These are phyloP conservation scores for Fraxinus velutina DNA, from an alignment of 305 asterid genomes.

Conservation along the genomic window DNA sequence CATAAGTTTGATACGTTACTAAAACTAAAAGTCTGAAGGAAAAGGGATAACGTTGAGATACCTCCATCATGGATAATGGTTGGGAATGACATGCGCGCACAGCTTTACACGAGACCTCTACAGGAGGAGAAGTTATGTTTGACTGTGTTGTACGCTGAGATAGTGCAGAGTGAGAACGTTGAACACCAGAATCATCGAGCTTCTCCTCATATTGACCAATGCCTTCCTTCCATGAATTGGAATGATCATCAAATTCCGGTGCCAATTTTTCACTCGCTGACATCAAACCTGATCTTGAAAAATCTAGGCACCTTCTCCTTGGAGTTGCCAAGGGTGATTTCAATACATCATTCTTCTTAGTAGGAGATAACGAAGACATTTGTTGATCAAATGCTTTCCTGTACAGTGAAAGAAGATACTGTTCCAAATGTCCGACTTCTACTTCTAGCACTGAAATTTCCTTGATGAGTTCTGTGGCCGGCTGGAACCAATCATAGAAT, in stretches of 20 bases:
- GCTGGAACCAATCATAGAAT: conserved; percentile 45
- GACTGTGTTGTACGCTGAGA: conserved; percentile 53
- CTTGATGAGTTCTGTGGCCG: conserved; percentile 89
- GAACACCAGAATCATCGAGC: conserved; percentile 49
- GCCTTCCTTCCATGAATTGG: conserved; percentile 37
- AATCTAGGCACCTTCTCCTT: conserved; percentile 70
- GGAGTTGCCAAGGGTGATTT: conserved; percentile 57
- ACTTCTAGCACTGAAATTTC: conserved; percentile 84
- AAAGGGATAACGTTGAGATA: conserved; percentile 22
- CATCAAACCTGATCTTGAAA: conserved; percentile 47
- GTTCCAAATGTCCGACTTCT: conserved; percentile 94
- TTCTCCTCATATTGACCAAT: conserved; percentile 45
- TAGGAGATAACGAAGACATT: conserved; percentile 48
- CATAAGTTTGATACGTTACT: not conserved
- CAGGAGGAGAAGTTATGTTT: conserved; percentile 51
- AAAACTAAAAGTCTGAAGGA: conserved; percentile 1
- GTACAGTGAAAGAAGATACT: conserved; percentile 83
- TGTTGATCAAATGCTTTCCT: conserved; percentile 91
- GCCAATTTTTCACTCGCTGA: conserved; percentile 31
- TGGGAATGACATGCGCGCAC: conserved; percentile 91
- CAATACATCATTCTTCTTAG: conserved; percentile 33
- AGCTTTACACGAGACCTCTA: conserved; percentile 60
- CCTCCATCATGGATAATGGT: conserved; percentile 94
- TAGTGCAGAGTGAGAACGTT: conserved; percentile 74
- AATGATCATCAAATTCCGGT: conserved; percentile 31